phyloP scores from a whole-genome alignment of 73 alveolate genomes.

The Tetrahymena elliotti region DNA sequence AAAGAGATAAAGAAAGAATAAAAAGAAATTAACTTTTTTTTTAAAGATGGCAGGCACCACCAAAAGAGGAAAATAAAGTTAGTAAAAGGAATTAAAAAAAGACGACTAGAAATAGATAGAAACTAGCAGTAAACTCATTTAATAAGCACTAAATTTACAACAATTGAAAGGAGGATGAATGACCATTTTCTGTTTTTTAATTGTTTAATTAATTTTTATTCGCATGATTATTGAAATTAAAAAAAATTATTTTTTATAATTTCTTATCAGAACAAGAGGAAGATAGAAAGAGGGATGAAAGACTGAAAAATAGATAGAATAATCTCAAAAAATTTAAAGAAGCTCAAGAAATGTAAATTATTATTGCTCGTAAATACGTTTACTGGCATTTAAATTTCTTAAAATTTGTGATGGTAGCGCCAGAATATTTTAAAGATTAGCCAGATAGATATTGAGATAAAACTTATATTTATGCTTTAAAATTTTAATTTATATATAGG shows the following conservation, averaged over 20 bases:
- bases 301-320: neutral
- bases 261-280: neutral
- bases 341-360: neutral
- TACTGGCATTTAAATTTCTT: neutral
- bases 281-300: neutral
- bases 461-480: neutral
- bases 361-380: neutral
- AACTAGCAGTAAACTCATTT: neutral
- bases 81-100: neutral
- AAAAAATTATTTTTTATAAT: neutral
- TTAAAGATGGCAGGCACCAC: constrained; percentile 3
- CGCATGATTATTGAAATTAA: neutral
- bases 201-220: neutral
- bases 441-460: neutral
- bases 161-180: neutral
- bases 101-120: neutral
- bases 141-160: neutral
- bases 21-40: neutral
- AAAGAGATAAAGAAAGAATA: neutral
- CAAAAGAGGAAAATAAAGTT: neutral
- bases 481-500: neutral
- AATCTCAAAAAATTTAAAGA: neutral
- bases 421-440: neutral
- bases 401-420: neutral
- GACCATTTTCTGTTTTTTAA: neutral